Percentiles rank a stretch among this genome's conserved stretches.
Conservation (phyloP, 2,329 filamentous ascomycete genomes). For the Sporothrix schenckii region DNA sequence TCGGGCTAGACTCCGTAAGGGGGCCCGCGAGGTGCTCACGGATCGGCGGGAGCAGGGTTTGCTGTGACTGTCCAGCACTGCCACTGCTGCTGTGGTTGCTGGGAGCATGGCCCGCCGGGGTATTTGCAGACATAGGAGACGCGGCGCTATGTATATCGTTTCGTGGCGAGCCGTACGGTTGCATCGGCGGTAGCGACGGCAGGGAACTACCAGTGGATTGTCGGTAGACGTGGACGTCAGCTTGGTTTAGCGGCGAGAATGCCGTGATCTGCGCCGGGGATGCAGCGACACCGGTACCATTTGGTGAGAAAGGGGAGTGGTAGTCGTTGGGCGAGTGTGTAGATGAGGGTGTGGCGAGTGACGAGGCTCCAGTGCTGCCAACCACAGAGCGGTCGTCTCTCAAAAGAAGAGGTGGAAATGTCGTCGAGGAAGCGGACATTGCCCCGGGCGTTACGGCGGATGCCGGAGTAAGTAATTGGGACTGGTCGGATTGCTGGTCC, state of each 20-base stretch:
- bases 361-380: background rate
- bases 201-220: background rate
- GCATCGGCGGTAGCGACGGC: slow-evolving; percentile 43
- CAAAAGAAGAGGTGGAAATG: background rate
- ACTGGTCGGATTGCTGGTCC: slow-evolving; percentile 3
- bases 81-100: background rate
- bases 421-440: background rate
- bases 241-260: slow-evolving; percentile 18
- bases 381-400: slow-evolving; percentile 9
- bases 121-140: background rate
- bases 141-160: slow-evolving; percentile 44
- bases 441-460: slow-evolving; percentile 19
- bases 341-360: slow-evolving; percentile 27
- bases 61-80: background rate
- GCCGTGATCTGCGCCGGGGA: slow-evolving; percentile 9
- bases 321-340: slow-evolving; percentile 27
- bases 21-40: slow-evolving; percentile 13
- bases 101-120: background rate
- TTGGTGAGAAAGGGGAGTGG: slow-evolving; percentile 9
- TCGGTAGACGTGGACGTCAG: background rate
- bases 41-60: slow-evolving; percentile 8
- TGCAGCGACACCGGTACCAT: background rate
- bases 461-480: slow-evolving; percentile 27
- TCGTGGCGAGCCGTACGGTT: slow-evolving; percentile 45
- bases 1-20: slow-evolving; percentile 15